Percentiles rank a stretch among this genome's conserved stretches.
These are phyloP conservation scores for Phytophthora capsici DNA, from an alignment of 352 stramenopile genomes.

Conservation along the genomic window DNA sequence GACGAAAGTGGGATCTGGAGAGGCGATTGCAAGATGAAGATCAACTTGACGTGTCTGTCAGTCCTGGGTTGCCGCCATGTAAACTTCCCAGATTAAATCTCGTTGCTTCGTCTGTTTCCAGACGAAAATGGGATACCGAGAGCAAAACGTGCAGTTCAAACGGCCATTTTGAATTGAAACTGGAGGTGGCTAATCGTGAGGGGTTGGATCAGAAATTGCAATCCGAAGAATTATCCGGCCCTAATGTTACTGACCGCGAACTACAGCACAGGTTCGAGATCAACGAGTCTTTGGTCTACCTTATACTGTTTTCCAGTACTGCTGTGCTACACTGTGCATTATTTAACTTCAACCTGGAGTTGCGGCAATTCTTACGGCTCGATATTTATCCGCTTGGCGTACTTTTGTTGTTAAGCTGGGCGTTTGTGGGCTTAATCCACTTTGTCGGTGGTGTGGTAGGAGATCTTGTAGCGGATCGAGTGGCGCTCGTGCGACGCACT, in stretches of 20 bases:
- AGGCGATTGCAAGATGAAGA: constrained; percentile 30
- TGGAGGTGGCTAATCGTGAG: neutral
- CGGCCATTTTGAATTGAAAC: constrained; percentile 4
- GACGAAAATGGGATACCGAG: constrained; percentile 5
- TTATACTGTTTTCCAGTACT: constrained; percentile 61
- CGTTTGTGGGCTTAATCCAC: constrained; percentile 55
- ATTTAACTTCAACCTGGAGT: constrained; percentile 64
- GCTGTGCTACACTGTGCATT: constrained; percentile 66
- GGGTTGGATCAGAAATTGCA: constrained; percentile 2
- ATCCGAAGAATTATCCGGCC: constrained; percentile 3
- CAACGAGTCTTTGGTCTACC: constrained; percentile 41
- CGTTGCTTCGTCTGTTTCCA: constrained; percentile 5
- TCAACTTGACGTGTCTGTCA: neutral
- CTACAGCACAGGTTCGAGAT: constrained; percentile 31
- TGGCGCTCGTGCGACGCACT: constrained; percentile 47
- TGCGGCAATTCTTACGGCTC: constrained; percentile 55
- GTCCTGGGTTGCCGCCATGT: neutral
- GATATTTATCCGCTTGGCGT: constrained; percentile 62
- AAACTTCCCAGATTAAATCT: constrained; percentile 18
- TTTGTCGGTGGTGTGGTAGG: constrained; percentile 63
- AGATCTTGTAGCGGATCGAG: constrained; percentile 51
- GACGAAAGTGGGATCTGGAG: constrained; percentile 36
- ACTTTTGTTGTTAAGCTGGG: constrained; percentile 63
- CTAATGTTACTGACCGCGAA: neutral
- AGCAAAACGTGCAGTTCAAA: constrained; percentile 9